These are phyloP conservation scores for Phytophthora tentaculata DNA, from an alignment of 352 stramenopile genomes.

Conservation along the genomic window DNA sequence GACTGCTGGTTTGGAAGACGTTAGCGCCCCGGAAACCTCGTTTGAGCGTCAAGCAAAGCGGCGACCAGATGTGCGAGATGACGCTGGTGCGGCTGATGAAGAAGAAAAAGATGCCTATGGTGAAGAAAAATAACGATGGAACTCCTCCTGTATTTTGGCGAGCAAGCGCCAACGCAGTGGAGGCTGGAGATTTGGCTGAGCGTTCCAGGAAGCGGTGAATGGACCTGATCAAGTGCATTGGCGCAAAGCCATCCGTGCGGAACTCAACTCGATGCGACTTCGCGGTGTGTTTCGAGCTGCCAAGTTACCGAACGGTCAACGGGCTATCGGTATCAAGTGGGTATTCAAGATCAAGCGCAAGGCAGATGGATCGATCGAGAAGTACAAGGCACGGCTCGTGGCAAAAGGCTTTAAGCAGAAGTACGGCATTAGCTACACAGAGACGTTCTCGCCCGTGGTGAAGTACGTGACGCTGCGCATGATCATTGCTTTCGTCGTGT, in stretches of 20 bases:
- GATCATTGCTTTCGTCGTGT: constrained; percentile 1
- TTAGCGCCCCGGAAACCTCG: neutral
- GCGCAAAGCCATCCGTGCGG: constrained; percentile 19
- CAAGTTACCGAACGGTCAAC: constrained; percentile 14
- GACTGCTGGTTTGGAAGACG: neutral
- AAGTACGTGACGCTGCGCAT: constrained; percentile 9
- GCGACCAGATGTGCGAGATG: neutral
- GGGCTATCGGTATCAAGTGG: constrained; percentile 32
- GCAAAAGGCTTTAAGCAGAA: constrained; percentile 26
- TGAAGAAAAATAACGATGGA: neutral
- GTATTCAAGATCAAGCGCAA: constrained; percentile 52
- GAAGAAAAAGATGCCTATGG: neutral
- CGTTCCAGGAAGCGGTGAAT: constrained; percentile 2
- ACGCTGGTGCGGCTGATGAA: neutral
- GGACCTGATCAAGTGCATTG: constrained; percentile 25
- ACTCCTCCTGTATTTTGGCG: neutral
- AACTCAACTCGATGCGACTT: constrained; percentile 24
- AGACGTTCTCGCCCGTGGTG: neutral
- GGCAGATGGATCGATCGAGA: constrained; percentile 43
- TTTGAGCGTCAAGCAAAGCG: neutral
- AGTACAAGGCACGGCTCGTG: constrained; percentile 24
- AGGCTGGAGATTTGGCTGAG: neutral
- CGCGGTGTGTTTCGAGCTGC: constrained; percentile 27
- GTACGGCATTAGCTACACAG: constrained; percentile 8
- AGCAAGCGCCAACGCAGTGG: constrained; percentile 4